Percentiles rank a stretch among this genome's conserved stretches.
Evolutionary conservation across 768 basidiomycete genomes (phyloP).

Genomic region (Rhodotorula graminis): DNA sequence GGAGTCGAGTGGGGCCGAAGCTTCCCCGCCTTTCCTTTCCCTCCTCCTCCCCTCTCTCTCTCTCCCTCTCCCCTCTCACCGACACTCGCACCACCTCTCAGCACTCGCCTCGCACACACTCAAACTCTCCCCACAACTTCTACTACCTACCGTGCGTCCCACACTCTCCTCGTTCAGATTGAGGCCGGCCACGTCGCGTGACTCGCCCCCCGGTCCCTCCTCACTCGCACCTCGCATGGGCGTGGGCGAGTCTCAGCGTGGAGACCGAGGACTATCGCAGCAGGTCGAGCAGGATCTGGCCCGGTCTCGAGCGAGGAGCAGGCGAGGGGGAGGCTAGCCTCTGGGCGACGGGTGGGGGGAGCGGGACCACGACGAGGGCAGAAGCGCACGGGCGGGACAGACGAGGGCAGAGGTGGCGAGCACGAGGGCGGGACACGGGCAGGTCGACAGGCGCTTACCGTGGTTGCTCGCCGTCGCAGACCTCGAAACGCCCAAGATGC

Average conservation of each 20-base stretch:
- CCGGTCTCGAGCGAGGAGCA: too few relatives aligned
- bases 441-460: neutral
- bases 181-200: neutral
- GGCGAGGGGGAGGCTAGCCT: too few relatives aligned
- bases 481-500: slow-evolving; percentile 8
- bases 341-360: too few relatives aligned
- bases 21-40: neutral
- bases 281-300: too few relatives aligned
- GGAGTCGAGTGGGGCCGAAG: neutral
- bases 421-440: too few relatives aligned
- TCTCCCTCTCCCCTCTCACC: too few relatives aligned
- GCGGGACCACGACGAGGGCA: too few relatives aligned
- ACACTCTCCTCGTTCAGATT: neutral
- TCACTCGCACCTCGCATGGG: neutral
- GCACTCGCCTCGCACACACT: too few relatives aligned
- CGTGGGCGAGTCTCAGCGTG: neutral
- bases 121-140: too few relatives aligned
- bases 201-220: neutral
- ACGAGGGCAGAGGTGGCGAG: too few relatives aligned
- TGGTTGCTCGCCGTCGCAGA: neutral
- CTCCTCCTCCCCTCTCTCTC: neutral
- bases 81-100: neutral
- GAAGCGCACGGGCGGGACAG: too few relatives aligned
- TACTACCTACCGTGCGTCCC: neutral
- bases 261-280: neutral